Evolutionary conservation across 1,139 yeast genomes (phyloP), one percentile per base, ranked within the genome.

Genomic region (Candida sojae): DNA sequence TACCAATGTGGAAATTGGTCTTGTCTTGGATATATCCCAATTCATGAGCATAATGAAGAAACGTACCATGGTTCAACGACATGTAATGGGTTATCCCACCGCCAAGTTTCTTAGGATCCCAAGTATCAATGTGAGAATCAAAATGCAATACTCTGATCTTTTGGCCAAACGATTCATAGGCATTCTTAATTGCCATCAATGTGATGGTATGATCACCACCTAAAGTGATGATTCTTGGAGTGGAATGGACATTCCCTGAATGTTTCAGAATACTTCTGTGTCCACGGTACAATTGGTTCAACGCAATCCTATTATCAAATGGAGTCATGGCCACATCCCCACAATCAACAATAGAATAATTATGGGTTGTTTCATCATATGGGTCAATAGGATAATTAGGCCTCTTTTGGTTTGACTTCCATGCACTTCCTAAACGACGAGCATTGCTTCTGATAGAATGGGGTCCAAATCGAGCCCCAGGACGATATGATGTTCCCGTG

Each of bases 381-480:
- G 79, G 59, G 86, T 87, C 67, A 80, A 87, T 31, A 81, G 60
- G 2, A 79, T 41, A 50, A 55, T 61, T 55, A 1, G 71, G 71
- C 25, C 42, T 43, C 28, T 32, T 39, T n/a, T 38, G 40, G 25
- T 36, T 45, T n/a, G 77, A 2, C 75, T 82, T 1, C 90, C 91
- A 51, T 91, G 71, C 46, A 0, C 83, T 64, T 6, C 80, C 80
- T 61, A 86, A 93, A 59, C 95, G 75, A 66, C 84, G 89, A 1
- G 91, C 84, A 1, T 90, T 91, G 4, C 79, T 71, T 50, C 95
- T 70, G 44, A 87, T 83, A 3, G 90, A 88, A 44, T 88, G 70
- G 3, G 95, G 95, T 1, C 95, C 95, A 64, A 87, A 87, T 50
- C 95, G 70, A 5, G 95, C 91, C 17, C 93, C 92, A 0, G 89